These are phyloP conservation scores for Chimonanthus salicifolius DNA, from an alignment of 164 flowering plant genomes.

Conservation along the genomic window DNA sequence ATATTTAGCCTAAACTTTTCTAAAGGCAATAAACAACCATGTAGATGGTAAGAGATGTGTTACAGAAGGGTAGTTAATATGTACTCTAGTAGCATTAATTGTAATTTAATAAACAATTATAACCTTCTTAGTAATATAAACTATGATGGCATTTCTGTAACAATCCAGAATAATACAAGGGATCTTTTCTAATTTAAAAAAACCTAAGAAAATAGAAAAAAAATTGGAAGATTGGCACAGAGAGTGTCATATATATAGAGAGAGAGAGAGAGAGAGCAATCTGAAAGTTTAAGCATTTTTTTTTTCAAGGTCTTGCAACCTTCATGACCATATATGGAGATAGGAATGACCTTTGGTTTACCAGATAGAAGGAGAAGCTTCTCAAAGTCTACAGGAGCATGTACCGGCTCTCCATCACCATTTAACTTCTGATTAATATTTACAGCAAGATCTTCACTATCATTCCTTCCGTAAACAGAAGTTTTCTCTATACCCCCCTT, in stretches of 20 bases:
- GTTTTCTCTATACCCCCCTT: conserved; percentile 85
- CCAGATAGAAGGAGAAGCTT: conserved; percentile 46
- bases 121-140: no score
- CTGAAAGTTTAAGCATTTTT: background rate
- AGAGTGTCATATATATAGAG: no score
- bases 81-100: no score
- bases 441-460: conserved; percentile 14
- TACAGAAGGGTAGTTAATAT: background rate
- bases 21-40: background rate
- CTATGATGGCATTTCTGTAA: background rate
- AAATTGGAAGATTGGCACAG: no score
- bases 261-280: background rate
- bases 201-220: no score
- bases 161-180: background rate
- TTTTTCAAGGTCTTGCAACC: background rate
- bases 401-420: conserved; percentile 17
- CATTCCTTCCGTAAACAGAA: conserved; percentile 24
- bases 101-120: background rate
- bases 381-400: conserved; percentile 45
- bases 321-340: background rate
- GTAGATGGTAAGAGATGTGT: no score
- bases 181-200: no score
- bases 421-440: conserved; percentile 17
- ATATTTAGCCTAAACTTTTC: background rate
- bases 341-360: conserved; percentile 55